Evolutionary conservation across 108 stramenopile genomes (phyloP), one percentile per base, ranked within the genome.

Genomic region (Licmophora abbreviata): DNA sequence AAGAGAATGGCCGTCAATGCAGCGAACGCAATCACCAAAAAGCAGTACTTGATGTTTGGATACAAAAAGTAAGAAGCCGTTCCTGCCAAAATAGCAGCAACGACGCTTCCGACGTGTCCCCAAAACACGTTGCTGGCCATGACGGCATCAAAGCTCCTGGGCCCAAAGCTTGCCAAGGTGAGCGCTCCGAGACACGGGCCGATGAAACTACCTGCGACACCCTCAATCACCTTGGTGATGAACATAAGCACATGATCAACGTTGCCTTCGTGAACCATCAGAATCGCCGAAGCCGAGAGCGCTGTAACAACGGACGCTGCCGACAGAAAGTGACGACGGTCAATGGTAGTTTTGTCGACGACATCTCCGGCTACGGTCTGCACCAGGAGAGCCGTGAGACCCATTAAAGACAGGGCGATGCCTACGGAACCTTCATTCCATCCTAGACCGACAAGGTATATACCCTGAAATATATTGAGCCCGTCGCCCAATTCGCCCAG

Each of bases 361-460:
- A 81, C 49, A 60, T 91, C 85, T 15, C 89, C 89, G 2, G 89
- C 89, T 47, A 79, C 59, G 11, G 85, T 84, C 69, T 91, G 89
- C 4, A 82, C 72, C 0, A 87, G 33, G 10, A 91, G 36, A 0
- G 83, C 79, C 1, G 89, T 91, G 40, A 91, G 74, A 8, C 89
- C 85, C 89, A 91, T 91, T 18, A 82, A 56, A 22, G 62, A 58
- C 14, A 91, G 69, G 45, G 89, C 89, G 0, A 74, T 68, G 27
- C 89, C 89, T 4, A 91, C 78, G 35, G 69, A 59, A 15, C 83
- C 78, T 46, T 86, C 89, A 53, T 87, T 86, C 89, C 89, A 91
- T 59, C 85, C 89, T 12, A 91, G 42, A 4, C 66, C 68, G 3
- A 91, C 85, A 27, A 91, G 63, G 48, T 91, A 91, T 34, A 91